Percentiles rank a stretch among this genome's conserved stretches.
Evolutionary conservation across 148 eudicot species (phyloP).

Genomic region (Vaccinium darrowii): DNA sequence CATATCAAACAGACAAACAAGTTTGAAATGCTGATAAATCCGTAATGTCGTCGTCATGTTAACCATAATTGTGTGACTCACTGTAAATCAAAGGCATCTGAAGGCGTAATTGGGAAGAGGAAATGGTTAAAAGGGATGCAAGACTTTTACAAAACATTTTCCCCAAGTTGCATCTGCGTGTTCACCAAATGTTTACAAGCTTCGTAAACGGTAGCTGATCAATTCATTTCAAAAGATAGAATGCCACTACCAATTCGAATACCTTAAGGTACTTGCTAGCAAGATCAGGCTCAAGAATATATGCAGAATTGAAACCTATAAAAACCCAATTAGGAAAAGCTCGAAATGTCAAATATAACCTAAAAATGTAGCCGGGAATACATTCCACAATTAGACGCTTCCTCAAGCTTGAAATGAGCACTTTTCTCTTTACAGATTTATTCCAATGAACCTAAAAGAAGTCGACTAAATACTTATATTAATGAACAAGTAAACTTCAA

Average conservation of each 20-base stretch:
- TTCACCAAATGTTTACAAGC: neutral
- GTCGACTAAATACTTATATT: neutral
- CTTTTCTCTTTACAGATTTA: constrained; percentile 8
- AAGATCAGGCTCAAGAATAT: neutral
- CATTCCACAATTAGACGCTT: constrained; percentile 7
- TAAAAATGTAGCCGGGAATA: neutral
- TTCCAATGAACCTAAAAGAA: constrained; percentile 1
- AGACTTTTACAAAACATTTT: neutral
- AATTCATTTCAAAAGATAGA: neutral
- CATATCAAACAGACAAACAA: neutral
- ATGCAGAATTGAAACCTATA: neutral
- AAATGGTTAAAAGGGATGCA: neutral
- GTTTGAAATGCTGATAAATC: neutral
- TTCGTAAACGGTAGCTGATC: neutral
- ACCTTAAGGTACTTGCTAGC: neutral
- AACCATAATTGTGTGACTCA: neutral
- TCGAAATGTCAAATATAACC: neutral
- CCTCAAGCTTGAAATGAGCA: neutral
- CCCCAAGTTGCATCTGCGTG: neutral
- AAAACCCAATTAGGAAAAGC: neutral
- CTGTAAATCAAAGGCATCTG: neutral
- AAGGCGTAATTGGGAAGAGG: neutral
- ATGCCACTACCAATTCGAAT: neutral
- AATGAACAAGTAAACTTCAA: constrained; percentile 8
- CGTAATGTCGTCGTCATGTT: neutral